phyloP scores from a whole-genome alignment of 2,329 filamentous ascomycete genomes.

The Cordyceps fumosorosea region DNA sequence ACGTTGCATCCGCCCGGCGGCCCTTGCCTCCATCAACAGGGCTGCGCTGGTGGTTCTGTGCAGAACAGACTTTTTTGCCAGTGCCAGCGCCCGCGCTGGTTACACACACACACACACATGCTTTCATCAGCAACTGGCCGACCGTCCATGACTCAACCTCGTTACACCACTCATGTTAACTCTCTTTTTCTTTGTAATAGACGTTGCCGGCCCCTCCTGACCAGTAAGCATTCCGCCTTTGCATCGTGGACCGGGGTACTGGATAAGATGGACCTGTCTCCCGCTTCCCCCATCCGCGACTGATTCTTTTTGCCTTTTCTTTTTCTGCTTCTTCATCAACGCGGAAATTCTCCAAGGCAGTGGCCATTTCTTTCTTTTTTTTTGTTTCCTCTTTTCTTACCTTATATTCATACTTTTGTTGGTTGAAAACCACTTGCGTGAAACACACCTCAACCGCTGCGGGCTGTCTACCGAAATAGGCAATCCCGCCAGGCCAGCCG shows the following conservation, averaged over 20 bases:
- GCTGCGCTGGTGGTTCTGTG: neutral
- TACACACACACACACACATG: neutral
- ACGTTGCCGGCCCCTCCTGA: neutral
- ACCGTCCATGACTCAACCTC: conserved; percentile 5
- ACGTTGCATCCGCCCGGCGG: conserved; percentile 16
- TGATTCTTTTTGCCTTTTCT: neutral
- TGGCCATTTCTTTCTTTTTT: neutral
- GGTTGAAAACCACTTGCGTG: neutral
- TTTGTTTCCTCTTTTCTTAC: neutral
- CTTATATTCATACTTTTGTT: neutral
- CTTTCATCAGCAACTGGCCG: neutral
- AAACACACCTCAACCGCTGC: neutral
- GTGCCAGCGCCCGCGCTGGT: neutral
- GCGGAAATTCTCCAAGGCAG: neutral
- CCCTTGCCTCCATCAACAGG: neutral
- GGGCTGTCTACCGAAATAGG: conserved; percentile 3
- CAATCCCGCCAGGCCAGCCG: conserved; percentile 1
- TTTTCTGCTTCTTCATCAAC: neutral
- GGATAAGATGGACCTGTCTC: conserved; percentile 9
- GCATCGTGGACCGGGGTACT: conserved; percentile 13
- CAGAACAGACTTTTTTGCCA: neutral
- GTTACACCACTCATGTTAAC: neutral
- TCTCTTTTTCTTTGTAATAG: neutral
- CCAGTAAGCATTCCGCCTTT: conserved; percentile 10
- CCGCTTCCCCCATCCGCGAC: neutral